Evolutionary conservation across 768 basidiomycete genomes (phyloP).

Genomic region (Chalciporus piperatus): DNA sequence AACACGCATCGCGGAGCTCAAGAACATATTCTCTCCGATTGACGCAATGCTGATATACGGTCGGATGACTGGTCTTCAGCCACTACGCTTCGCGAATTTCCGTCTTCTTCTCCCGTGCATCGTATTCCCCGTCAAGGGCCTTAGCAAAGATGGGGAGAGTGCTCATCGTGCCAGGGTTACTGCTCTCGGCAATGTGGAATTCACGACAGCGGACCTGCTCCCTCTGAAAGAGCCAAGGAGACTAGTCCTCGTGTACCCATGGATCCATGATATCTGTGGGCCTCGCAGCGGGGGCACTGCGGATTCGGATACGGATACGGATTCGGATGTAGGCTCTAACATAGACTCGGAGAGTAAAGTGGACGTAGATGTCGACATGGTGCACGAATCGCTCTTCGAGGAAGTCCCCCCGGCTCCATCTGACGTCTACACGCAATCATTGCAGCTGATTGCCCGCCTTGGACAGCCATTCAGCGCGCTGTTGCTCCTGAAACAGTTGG

Average conservation of each 20-base stretch:
- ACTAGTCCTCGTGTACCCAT: neutral
- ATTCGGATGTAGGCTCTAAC: neutral
- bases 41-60: neutral
- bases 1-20: neutral
- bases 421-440: no score
- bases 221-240: no score
- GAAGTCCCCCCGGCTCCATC: no score
- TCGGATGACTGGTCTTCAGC: neutral
- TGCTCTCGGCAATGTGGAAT: neutral
- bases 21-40: neutral
- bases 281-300: no score
- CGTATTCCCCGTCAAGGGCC: neutral
- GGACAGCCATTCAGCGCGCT: no score
- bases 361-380: no score
- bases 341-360: no score
- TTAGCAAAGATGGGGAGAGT: neutral
- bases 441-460: no score
- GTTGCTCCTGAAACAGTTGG: no score
- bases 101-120: neutral
- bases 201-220: neutral
- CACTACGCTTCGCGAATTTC: neutral
- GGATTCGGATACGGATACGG: no score
- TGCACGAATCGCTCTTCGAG: no score
- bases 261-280: neutral
- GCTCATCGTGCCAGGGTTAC: neutral